phyloP scores from a whole-genome alignment of 2,329 filamentous ascomycete species.

The Fusarium transvaalense region DNA sequence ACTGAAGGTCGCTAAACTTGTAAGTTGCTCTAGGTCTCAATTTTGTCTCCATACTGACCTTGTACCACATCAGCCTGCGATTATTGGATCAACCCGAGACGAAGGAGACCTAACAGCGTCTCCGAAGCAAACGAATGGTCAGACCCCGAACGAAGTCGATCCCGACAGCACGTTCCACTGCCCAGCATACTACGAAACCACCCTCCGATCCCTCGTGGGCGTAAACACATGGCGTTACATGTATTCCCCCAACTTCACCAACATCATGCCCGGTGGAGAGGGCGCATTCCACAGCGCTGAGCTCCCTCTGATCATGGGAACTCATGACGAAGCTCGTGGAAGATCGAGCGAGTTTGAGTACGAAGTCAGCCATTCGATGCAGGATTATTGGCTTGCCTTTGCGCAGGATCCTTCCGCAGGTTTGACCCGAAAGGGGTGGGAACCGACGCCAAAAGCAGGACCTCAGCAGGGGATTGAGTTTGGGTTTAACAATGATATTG shows the following conservation, averaged over 20 bases:
- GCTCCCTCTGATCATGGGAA: conserved; percentile 14
- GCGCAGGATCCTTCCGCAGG: conserved; percentile 1
- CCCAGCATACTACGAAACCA: conserved; percentile 11
- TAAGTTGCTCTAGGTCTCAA: not conserved
- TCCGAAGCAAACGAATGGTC: not conserved
- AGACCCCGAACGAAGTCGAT: not conserved
- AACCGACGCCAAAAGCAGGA: not conserved
- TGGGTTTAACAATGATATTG: conserved; percentile 1
- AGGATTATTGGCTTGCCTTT: conserved; percentile 13
- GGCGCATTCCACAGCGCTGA: conserved; percentile 8
- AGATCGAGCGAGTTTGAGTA: conserved; percentile 11
- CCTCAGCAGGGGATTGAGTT: not conserved
- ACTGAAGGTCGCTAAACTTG: not conserved
- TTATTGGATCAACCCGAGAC: conserved; percentile 12
- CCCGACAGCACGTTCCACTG: conserved; percentile 5
- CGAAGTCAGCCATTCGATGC: conserved; percentile 9
- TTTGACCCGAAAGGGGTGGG: not conserved
- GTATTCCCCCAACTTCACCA: conserved; percentile 23
- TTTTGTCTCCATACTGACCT: not conserved
- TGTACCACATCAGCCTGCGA: not conserved
- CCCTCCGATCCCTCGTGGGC: not conserved
- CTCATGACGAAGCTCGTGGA: not conserved
- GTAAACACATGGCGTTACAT: conserved; percentile 15
- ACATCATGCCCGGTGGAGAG: conserved; percentile 13
- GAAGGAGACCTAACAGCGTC: conserved; percentile 1